phyloP scores from a whole-genome alignment of 257 asterid species.

The Apocynum venetum region DNA sequence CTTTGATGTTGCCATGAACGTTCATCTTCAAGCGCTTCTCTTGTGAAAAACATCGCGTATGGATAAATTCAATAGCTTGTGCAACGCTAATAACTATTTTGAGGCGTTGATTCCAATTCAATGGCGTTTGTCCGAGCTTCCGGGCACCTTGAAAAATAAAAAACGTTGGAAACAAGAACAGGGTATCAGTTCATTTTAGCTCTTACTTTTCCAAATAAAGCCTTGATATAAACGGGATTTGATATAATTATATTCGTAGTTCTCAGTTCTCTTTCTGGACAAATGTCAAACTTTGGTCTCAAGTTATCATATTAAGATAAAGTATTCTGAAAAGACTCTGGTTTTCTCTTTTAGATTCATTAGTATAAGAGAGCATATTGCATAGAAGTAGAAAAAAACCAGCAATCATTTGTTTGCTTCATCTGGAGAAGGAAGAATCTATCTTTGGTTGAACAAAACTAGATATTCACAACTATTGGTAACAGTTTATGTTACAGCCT shows the following conservation, averaged over 20 bases:
- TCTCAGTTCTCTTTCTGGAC: too few species aligned
- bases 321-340: too few species aligned
- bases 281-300: too few species aligned
- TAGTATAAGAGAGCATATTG: too few species aligned
- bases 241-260: too few species aligned
- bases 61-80: conserved; percentile 45
- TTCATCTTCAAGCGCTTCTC: conserved; percentile 35
- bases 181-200: neutral
- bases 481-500: too few species aligned
- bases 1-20: conserved; percentile 54
- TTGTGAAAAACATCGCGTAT: conserved; percentile 35
- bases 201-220: neutral
- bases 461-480: too few species aligned
- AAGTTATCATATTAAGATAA: too few species aligned
- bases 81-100: conserved; percentile 35
- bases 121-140: conserved; percentile 43
- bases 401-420: too few species aligned
- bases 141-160: conserved; percentile 31
- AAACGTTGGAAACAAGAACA: neutral
- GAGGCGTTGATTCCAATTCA: conserved; percentile 47
- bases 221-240: too few species aligned
- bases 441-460: neutral
- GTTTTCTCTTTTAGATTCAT: too few species aligned
- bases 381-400: too few species aligned
- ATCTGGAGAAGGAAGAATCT: neutral